phyloP scores from a whole-genome alignment of 1,284 basidiomycete species.

The Athelia sp. region DNA sequence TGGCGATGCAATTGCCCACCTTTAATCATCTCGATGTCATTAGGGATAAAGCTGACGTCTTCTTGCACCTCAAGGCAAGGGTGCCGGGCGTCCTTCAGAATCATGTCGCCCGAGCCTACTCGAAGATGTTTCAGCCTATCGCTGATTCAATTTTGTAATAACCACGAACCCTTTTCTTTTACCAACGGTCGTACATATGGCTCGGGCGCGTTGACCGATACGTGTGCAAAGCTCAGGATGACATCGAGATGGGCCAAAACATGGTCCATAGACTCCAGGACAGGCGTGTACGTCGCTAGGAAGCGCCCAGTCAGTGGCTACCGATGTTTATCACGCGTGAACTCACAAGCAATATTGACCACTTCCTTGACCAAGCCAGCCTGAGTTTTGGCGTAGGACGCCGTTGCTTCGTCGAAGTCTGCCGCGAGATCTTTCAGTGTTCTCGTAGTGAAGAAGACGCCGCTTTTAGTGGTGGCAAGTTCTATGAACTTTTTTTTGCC shows the following conservation, averaged over 20 bases:
- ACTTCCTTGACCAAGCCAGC: constrained; percentile 89
- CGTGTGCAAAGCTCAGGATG: constrained; percentile 87
- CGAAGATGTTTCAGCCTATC: constrained; percentile 3
- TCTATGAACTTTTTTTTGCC: constrained; percentile 78
- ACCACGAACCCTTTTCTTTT: constrained; percentile 56
- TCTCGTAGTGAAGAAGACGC: constrained; percentile 89
- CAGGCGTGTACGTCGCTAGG: constrained; percentile 84
- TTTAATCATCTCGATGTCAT: constrained; percentile 89
- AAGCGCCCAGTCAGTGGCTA: neutral
- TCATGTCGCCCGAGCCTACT: constrained; percentile 71
- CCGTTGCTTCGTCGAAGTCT: constrained; percentile 69
- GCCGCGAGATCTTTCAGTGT: constrained; percentile 70
- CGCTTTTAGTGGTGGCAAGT: constrained; percentile 82
- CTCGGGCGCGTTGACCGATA: constrained; percentile 82
- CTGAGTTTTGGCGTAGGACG: constrained; percentile 75
- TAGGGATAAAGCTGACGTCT: constrained; percentile 92
- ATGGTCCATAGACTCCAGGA: constrained; percentile 86
- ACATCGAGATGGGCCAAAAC: constrained; percentile 92
- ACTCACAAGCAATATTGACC: constrained; percentile 84
- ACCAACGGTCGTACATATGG: constrained; percentile 85
- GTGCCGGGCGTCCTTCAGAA: constrained; percentile 84
- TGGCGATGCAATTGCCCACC: constrained; percentile 29
- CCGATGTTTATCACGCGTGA: neutral
- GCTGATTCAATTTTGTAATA: neutral
- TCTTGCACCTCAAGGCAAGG: constrained; percentile 97